phyloP scores from a whole-genome alignment of 2,329 filamentous ascomycete genomes.

The Ophiostoma pallidulum region DNA sequence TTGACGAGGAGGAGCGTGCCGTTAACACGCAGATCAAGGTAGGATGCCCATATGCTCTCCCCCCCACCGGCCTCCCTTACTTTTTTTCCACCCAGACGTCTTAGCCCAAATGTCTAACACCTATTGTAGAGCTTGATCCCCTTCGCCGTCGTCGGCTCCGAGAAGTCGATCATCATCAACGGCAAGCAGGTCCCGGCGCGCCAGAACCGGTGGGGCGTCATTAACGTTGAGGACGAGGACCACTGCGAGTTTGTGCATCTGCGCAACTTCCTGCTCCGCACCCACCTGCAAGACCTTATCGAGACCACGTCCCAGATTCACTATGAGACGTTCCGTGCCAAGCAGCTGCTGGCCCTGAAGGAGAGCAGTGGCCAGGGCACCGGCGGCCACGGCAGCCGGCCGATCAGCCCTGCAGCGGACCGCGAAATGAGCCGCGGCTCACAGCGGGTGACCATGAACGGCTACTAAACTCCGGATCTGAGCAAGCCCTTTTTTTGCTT shows the following conservation, averaged over 20 bases:
- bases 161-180: constrained; percentile 95
- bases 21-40: constrained; percentile 97
- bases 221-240: constrained; percentile 98
- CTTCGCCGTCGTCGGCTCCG: constrained; percentile 94
- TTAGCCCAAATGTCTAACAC: no score
- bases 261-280: constrained; percentile 95
- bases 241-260: constrained; percentile 99
- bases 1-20: constrained; percentile 90
- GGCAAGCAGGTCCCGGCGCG: constrained; percentile 95
- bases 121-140: constrained; percentile 72
- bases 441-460: constrained; percentile 97
- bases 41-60: constrained; percentile 20
- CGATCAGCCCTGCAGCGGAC: constrained; percentile 91
- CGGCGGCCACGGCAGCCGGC: constrained; percentile 63
- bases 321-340: constrained; percentile 99
- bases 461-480: constrained; percentile 56
- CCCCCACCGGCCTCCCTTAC: not conserved
- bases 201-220: constrained; percentile 98
- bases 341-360: constrained; percentile 95
- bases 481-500: constrained; percentile 7
- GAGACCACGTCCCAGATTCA: constrained; percentile 99
- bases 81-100: no score
- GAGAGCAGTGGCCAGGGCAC: constrained; percentile 80
- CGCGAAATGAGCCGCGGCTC: constrained; percentile 94
- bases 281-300: constrained; percentile 96